These are phyloP conservation scores for Amanita thiersii DNA, from an alignment of 768 basidiomycete species.

Conservation along the genomic window DNA sequence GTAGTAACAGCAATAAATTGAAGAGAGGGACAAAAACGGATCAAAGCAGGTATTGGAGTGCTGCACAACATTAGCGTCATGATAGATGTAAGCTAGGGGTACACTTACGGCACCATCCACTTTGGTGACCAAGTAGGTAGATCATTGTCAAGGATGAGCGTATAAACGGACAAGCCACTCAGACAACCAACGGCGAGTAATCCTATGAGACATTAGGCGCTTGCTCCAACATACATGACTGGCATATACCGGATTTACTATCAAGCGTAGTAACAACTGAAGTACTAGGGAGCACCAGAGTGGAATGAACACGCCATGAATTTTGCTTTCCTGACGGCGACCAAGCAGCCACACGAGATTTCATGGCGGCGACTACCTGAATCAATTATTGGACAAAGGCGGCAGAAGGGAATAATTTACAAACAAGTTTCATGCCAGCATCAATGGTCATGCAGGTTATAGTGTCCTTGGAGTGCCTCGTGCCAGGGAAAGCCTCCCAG, in stretches of 20 bases:
- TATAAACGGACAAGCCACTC: constrained; percentile 60
- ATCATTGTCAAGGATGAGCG: constrained; percentile 72
- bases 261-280: constrained; percentile 55
- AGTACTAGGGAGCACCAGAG: constrained; percentile 53
- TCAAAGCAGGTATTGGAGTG: constrained; percentile 38
- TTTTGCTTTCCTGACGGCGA: constrained; percentile 59
- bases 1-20: constrained; percentile 65
- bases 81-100: constrained; percentile 6
- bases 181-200: constrained; percentile 64
- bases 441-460: constrained; percentile 67
- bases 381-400: constrained; percentile 10
- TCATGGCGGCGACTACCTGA: constrained; percentile 70
- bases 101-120: constrained; percentile 56
- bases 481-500: constrained; percentile 73
- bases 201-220: constrained; percentile 39
- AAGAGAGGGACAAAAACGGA: constrained; percentile 68
- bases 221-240: constrained; percentile 4
- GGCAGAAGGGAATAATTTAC: constrained; percentile 19
- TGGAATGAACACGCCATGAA: constrained; percentile 77
- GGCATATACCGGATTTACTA: constrained; percentile 59
- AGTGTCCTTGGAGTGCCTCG: constrained; percentile 28
- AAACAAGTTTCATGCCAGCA: constrained; percentile 72
- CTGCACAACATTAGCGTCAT: constrained; percentile 25
- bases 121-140: constrained; percentile 78
- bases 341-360: constrained; percentile 69